These are phyloP conservation scores for Hansenula anomala DNA, from an alignment of 1,139 yeast species.

Conservation along the genomic window DNA sequence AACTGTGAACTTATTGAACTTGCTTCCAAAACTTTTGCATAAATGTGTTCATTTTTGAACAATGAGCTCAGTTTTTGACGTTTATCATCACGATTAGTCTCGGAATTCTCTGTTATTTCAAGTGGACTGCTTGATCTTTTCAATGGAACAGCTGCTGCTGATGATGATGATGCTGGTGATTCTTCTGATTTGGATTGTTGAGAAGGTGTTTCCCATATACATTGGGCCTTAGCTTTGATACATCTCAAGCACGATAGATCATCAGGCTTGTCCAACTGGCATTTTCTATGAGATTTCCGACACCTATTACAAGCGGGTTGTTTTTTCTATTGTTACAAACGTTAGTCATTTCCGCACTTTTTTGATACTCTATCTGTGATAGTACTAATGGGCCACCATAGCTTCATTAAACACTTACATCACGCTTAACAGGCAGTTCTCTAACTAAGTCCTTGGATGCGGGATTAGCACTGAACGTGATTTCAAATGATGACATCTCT, in stretches of 20 bases:
- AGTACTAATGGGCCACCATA: no score
- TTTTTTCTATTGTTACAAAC: background rate
- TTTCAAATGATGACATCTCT: background rate
- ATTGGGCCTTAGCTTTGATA: background rate
- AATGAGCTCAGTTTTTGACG: background rate
- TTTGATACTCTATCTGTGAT: no score
- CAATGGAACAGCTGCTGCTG: no score
- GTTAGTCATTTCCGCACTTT: background rate
- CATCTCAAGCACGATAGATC: background rate
- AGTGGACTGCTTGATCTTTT: no score
- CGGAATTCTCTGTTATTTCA: no score
- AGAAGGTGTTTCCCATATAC: background rate
- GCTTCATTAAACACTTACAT: background rate
- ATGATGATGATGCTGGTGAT: background rate
- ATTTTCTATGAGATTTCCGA: conserved; percentile 3
- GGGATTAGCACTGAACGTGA: background rate
- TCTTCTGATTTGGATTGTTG: background rate
- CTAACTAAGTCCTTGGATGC: no score
- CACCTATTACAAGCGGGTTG: conserved; percentile 2
- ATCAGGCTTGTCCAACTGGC: background rate
- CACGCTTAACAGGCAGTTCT: background rate
- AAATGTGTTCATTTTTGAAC: conserved; percentile 4
- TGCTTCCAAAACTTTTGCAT: conserved; percentile 6
- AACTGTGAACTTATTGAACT: conserved; percentile 7
- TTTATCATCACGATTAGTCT: background rate